A percentile compares a stretch with the other conserved stretches of the same genome.
Evolutionary conservation across 768 basidiomycete genomes (phyloP).

Genomic region (Mycena indigotica): DNA sequence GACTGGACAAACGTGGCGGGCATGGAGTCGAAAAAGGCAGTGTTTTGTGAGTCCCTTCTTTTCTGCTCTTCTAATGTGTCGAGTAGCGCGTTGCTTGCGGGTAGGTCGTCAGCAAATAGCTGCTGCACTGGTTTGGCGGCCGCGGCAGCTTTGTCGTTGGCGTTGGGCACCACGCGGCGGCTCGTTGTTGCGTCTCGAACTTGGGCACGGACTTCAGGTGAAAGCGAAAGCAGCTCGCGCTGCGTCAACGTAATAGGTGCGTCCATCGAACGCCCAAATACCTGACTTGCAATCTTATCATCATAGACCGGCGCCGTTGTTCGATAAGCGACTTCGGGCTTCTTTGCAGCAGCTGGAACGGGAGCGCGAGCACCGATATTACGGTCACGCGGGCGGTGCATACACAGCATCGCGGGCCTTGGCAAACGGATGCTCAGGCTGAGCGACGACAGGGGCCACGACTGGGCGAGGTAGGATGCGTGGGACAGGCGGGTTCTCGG

Average conservation of each 20-base stretch:
- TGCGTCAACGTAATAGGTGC: slow-evolving; percentile 22
- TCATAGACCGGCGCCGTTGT: slow-evolving; percentile 24
- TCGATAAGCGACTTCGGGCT: slow-evolving; percentile 21
- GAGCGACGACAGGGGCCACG: not conserved
- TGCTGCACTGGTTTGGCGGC: not conserved
- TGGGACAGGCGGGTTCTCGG: not conserved
- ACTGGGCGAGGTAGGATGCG: not conserved
- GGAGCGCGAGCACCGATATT: slow-evolving; percentile 14
- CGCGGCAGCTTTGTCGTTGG: not conserved
- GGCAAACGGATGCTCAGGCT: slow-evolving; percentile 7
- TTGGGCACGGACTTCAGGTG: slow-evolving; percentile 23
- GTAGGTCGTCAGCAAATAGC: not conserved
- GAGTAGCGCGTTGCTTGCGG: not conserved
- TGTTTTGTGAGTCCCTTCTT: not conserved
- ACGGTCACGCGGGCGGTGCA: slow-evolving; percentile 12
- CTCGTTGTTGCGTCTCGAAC: slow-evolving; percentile 21
- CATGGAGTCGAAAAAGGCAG: not conserved
- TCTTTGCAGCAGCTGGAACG: slow-evolving; percentile 7
- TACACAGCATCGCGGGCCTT: slow-evolving; percentile 16
- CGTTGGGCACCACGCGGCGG: not conserved
- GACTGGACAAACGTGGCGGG: not conserved
- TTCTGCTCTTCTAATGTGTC: not conserved
- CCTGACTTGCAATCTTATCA: slow-evolving; percentile 10
- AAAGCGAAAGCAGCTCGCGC: slow-evolving; percentile 23
- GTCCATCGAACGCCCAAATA: slow-evolving; percentile 23